Evolutionary conservation across 1,284 basidiomycete genomes (phyloP).

Genomic region (Ceratobasidium sp.): DNA sequence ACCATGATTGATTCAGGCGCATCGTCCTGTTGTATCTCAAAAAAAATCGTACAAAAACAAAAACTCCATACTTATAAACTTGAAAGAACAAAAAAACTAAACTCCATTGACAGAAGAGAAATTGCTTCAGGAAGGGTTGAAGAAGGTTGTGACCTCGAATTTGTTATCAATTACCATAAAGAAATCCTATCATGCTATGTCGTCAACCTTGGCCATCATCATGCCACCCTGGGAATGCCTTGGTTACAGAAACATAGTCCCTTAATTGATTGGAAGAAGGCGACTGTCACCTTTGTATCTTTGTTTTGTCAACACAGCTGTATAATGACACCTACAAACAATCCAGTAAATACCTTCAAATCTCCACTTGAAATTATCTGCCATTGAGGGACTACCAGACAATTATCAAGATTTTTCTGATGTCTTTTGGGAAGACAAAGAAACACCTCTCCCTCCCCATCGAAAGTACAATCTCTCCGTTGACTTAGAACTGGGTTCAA

Average conservation of each 20-base stretch:
- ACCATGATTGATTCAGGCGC: constrained; percentile 7
- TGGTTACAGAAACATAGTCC: not conserved
- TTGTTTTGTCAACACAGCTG: not conserved
- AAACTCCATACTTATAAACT: not conserved
- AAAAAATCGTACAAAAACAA: not conserved
- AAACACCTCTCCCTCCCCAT: not conserved
- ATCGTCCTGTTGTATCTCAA: not conserved
- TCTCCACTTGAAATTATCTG: not conserved
- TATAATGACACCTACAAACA: not conserved
- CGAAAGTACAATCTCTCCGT: constrained; percentile 20
- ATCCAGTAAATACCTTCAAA: no score
- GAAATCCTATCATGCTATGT: constrained; percentile 9
- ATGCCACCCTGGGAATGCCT: not conserved
- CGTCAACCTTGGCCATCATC: not conserved
- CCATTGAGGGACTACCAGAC: not conserved
- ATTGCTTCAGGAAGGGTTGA: not conserved
- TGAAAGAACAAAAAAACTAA: not conserved
- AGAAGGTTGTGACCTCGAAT: not conserved
- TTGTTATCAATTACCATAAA: not conserved
- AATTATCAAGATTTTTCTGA: constrained; percentile 20
- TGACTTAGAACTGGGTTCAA: constrained; percentile 7
- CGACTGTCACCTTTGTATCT: not conserved
- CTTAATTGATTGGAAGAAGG: not conserved
- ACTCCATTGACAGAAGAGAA: constrained; percentile 3
- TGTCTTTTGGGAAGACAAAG: constrained; percentile 30